A percentile compares a stretch with the other conserved stretches of the same genome.
These are phyloP conservation scores for Thelonectria blattea DNA, from an alignment of 2,329 filamentous ascomycete genomes.

Conservation along the genomic window DNA sequence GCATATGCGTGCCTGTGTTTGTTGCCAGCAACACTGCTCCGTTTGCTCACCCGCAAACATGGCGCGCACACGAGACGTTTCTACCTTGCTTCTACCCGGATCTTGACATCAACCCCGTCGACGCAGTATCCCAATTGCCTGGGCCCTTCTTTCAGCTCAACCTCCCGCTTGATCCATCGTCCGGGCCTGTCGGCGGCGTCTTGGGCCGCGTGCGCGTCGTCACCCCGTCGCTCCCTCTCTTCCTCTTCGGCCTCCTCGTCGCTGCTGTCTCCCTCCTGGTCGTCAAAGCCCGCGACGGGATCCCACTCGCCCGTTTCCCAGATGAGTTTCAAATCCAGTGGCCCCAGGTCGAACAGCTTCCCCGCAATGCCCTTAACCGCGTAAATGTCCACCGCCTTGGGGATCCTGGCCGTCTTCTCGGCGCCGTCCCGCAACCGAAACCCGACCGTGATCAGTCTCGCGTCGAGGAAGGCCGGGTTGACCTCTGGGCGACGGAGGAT, in stretches of 20 bases:
- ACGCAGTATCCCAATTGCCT: conserved; percentile 84
- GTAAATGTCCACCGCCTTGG: conserved; percentile 81
- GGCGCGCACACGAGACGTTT: conserved; percentile 7
- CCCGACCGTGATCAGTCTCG: conserved; percentile 72
- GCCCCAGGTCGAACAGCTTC: conserved; percentile 68
- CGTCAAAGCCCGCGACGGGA: conserved; percentile 69
- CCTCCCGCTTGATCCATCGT: conserved; percentile 77
- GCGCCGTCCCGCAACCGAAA: conserved; percentile 46
- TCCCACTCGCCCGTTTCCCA: conserved; percentile 96
- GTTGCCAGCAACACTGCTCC: background rate
- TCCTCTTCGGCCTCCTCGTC: conserved; percentile 56
- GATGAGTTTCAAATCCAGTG: conserved; percentile 70
- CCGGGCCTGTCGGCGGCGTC: conserved; percentile 47
- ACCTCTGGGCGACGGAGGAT: conserved; percentile 63
- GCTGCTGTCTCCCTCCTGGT: conserved; percentile 61
- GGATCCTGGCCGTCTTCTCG: conserved; percentile 60
- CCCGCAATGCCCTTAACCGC: conserved; percentile 79
- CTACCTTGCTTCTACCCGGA: conserved; percentile 68
- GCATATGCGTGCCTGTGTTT: background rate
- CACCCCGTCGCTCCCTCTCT: conserved; percentile 35
- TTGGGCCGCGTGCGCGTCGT: conserved; percentile 36
- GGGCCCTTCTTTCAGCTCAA: conserved; percentile 80
- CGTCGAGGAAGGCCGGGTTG: conserved; percentile 83
- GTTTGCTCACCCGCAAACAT: conserved; percentile 21
- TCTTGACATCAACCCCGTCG: conserved; percentile 71